Conservation (phyloP, 2,329 filamentous ascomycete genomes). For the Fusarium staphyleae region DNA sequence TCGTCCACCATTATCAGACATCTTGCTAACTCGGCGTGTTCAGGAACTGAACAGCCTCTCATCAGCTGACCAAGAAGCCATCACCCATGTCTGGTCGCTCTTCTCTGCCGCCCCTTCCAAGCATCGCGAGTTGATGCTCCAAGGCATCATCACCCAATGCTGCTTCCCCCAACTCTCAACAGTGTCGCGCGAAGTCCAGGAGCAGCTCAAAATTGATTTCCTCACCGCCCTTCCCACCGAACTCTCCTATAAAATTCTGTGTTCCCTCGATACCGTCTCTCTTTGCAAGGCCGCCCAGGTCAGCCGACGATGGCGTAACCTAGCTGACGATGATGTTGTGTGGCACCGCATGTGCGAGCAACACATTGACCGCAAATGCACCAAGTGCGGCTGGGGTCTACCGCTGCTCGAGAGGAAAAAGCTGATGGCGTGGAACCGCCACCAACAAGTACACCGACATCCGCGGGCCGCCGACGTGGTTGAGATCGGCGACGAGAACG, state of each 20-base stretch:
- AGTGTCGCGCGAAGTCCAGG: conserved; percentile 87
- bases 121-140: conserved; percentile 94
- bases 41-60: conserved; percentile 84
- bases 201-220: conserved; percentile 98
- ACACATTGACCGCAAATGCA: conserved; percentile 92
- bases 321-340: conserved; percentile 97
- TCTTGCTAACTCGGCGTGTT: conserved; percentile 8
- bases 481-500: conserved; percentile 34
- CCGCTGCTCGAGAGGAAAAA: conserved; percentile 89
- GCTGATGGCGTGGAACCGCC: conserved; percentile 83
- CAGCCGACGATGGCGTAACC: conserved; percentile 81
- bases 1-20: not conserved
- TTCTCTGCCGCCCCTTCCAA: conserved; percentile 95
- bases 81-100: conserved; percentile 96
- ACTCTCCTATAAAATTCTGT: conserved; percentile 91
- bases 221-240: conserved; percentile 86
- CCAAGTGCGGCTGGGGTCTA: conserved; percentile 93
- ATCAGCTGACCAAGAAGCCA: conserved; percentile 88
- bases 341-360: conserved; percentile 99
- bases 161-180: conserved; percentile 97
- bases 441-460: conserved; percentile 70
- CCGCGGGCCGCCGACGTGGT: conserved; percentile 38
- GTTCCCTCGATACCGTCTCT: conserved; percentile 90
- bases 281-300: conserved; percentile 97
- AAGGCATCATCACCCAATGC: conserved; percentile 94